Base-by-base conservation (phyloP, 768 basidiomycete species). In the Mycena filopes region DNA sequence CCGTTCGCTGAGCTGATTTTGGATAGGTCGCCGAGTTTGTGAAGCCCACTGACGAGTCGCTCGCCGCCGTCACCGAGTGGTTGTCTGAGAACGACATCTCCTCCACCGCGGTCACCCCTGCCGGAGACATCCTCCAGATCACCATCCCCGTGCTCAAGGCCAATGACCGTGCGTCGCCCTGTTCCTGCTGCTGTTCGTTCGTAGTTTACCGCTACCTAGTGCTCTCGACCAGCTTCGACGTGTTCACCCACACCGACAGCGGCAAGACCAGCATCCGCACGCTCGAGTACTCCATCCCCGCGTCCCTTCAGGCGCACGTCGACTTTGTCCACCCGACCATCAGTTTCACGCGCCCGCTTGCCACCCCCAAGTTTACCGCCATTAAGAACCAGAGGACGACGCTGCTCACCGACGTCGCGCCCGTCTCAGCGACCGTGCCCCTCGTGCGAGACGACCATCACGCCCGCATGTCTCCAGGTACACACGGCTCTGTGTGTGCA, bases 301-400 rank as follows among this genome's bases (percentile, higher is more conserved):
- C 42, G 5, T 63, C 62, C n/a, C 66, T 76, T 25, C 25, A 55
- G 20, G 59, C 59, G 18, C 71, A 72, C 58, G 58, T 76, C 49
- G 67, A 71, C 42, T 59, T 74, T 25, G 56, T 76, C 20, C 72
- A 74, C 60, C 75, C 74, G 33, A 74, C 73, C 58, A 68, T 47
- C 66, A 69, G 56, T 53, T 49, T 23, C 49, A 53, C 43, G 42
- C 56, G 45, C 33, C 38, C 36, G 40, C 33, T 51, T 40, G 29
- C 48, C 51, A 49, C 38, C 26, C 61, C 57, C 46, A 48, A 55
- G 41, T 56, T 61, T 28, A 49, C 33, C 46, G 33, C 25, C 56
- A 36, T n/a, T 29, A 40, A 58, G 45, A 40, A 46, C 38, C 23
- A 29, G 42, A n/a, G 23, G 1, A 15, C 36, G 36, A 36, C 15